These are phyloP conservation scores for Escovopsis sp. DNA, from an alignment of 2,329 filamentous ascomycete genomes.

Conservation along the genomic window DNA sequence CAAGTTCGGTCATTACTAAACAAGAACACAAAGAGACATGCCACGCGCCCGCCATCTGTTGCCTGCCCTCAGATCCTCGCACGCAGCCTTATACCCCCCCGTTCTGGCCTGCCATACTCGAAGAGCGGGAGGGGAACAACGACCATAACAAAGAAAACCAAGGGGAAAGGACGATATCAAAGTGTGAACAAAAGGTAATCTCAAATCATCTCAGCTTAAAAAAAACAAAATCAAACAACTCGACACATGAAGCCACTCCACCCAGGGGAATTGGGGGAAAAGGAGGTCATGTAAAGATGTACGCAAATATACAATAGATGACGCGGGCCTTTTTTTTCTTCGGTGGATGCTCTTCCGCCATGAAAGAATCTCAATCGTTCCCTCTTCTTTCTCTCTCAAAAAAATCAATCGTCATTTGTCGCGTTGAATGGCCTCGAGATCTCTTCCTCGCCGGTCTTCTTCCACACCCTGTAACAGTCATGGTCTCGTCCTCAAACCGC, in stretches of 20 bases:
- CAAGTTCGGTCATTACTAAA: slow-evolving; percentile 6
- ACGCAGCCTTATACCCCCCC: slow-evolving; percentile 1
- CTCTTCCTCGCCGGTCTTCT: not conserved
- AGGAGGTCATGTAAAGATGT: not conserved
- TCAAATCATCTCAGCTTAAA: no score
- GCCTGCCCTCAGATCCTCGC: slow-evolving; percentile 1
- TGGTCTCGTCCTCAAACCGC: no score
- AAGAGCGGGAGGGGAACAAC: no score
- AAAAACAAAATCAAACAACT: not conserved
- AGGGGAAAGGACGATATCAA: no score
- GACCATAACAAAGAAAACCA: no score
- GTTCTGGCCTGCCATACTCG: slow-evolving; percentile 1
- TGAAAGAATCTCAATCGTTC: not conserved
- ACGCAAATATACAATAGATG: slow-evolving; percentile 1
- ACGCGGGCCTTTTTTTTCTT: not conserved
- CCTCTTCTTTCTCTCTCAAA: slow-evolving; percentile 1
- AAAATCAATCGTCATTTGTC: not conserved
- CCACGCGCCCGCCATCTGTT: slow-evolving; percentile 3
- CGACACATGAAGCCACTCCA: slow-evolving; percentile 1
- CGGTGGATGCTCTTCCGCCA: not conserved
- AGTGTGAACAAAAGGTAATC: no score
- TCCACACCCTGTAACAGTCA: no score
- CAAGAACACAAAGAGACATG: slow-evolving; percentile 5
- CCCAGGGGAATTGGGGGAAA: not conserved
- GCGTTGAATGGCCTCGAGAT: slow-evolving; percentile 1